These are phyloP conservation scores for Colletotrichum sp. DNA, from an alignment of 2,329 filamentous ascomycete species.

Conservation along the genomic window DNA sequence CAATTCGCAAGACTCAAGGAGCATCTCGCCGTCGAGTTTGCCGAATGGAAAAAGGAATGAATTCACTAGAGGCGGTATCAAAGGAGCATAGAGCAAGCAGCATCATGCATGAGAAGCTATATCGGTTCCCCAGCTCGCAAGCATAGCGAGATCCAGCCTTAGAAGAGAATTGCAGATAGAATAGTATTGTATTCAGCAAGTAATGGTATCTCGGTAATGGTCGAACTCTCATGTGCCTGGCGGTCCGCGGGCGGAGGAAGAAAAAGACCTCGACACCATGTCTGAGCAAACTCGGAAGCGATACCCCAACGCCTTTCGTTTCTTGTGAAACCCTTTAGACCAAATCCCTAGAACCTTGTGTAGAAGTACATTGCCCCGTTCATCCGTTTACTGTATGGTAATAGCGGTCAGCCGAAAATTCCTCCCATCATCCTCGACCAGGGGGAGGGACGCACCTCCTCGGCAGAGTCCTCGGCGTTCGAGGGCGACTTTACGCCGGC, in stretches of 20 bases:
- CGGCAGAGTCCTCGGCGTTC: conserved; percentile 3
- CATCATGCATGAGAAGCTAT: neutral
- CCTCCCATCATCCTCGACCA: conserved; percentile 1
- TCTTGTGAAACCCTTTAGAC: neutral
- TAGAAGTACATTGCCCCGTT: neutral
- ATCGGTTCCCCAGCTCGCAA: neutral
- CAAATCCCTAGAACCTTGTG: neutral
- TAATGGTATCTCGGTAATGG: conserved; percentile 1
- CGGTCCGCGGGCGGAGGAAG: neutral
- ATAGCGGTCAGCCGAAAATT: conserved; percentile 14
- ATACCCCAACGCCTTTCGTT: neutral
- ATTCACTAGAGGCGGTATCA: neutral
- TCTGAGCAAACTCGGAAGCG: neutral
- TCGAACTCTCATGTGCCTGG: neutral
- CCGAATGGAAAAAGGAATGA: conserved; percentile 72
- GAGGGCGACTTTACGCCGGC: neutral
- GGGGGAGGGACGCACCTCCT: conserved; percentile 16
- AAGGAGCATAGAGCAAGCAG: conserved; percentile 15
- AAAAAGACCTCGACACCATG: neutral
- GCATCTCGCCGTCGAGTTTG: conserved; percentile 78
- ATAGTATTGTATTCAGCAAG: conserved; percentile 8
- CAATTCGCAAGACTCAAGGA: conserved; percentile 75
- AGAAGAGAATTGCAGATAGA: neutral
- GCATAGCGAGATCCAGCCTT: neutral
- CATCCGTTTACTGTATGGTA: conserved; percentile 3